Evolutionary conservation across 176 grass and related monocot genomes (phyloP).

Genomic region (Carex littledalei): DNA sequence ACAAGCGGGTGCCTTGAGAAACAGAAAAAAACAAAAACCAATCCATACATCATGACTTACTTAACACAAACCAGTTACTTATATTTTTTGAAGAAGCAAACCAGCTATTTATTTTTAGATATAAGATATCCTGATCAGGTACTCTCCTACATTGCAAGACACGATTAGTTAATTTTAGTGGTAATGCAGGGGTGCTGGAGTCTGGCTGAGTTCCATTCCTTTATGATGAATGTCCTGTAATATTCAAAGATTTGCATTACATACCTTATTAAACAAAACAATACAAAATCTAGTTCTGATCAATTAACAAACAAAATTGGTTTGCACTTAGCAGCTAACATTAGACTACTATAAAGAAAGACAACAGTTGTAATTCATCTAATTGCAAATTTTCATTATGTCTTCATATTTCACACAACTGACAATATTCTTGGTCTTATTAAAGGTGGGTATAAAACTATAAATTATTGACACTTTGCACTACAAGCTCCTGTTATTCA

Average conservation of each 20-base stretch:
- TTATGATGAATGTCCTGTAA: slow-evolving; percentile 83
- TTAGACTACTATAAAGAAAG: background rate
- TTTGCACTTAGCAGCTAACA: background rate
- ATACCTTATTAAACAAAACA: background rate
- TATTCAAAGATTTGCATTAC: background rate
- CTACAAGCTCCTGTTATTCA: background rate
- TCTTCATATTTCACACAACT: background rate
- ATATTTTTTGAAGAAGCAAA: background rate
- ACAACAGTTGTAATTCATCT: background rate
- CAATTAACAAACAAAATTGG: background rate
- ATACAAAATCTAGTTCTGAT: background rate
- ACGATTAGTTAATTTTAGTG: slow-evolving; percentile 40
- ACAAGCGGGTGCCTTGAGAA: slow-evolving; percentile 2
- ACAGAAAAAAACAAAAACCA: background rate
- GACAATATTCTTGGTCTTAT: background rate
- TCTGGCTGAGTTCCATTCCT: slow-evolving; percentile 65
- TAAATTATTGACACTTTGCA: too few relatives aligned
- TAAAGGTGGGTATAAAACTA: too few relatives aligned
- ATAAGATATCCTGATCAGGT: background rate
- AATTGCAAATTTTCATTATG: background rate
- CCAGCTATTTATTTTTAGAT: slow-evolving; percentile 10
- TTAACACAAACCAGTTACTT: background rate
- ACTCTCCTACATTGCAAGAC: slow-evolving; percentile 1
- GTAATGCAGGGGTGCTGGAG: slow-evolving; percentile 66
- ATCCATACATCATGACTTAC: slow-evolving; percentile 11